Percentiles rank a stretch among this genome's conserved stretches.
Conservation (phyloP, 164 flowering plant genomes). For the Euptelea pleiosperma region DNA sequence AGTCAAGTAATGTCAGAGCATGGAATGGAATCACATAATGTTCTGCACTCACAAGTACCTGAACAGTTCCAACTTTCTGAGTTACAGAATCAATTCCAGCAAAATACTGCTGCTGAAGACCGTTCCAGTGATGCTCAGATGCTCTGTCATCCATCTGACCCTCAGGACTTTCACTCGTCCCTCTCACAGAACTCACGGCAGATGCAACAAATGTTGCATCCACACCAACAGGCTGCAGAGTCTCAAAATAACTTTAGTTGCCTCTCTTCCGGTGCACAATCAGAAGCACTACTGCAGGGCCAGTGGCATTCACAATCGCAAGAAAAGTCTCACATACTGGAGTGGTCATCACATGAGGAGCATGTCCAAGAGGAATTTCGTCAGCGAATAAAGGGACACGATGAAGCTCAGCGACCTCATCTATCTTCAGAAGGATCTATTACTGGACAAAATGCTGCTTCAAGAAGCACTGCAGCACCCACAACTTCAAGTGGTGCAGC, state of each 20-base stretch:
- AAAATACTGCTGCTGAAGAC: conserved; percentile 36
- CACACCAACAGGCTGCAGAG: conserved; percentile 41
- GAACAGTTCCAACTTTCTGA: conserved; percentile 61
- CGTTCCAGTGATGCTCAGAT: conserved; percentile 33
- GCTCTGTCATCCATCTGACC: conserved; percentile 36
- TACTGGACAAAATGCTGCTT: conserved; percentile 31
- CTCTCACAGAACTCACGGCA: conserved; percentile 46
- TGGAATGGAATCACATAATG: conserved; percentile 43
- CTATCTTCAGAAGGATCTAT: conserved; percentile 51
- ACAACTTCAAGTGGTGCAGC: conserved; percentile 26
- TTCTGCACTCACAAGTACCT: conserved; percentile 41
- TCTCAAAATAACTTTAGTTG: conserved; percentile 43
- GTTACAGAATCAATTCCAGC: conserved; percentile 59
- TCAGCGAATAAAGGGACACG: conserved; percentile 54
- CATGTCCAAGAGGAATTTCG: conserved; percentile 63
- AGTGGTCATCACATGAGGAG: conserved; percentile 46
- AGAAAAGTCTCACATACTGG: conserved; percentile 33
- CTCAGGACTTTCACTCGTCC: conserved; percentile 36
- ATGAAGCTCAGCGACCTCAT: conserved; percentile 73
- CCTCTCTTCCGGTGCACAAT: conserved; percentile 45
- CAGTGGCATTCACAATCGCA: conserved; percentile 54
- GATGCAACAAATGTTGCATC: conserved; percentile 52
- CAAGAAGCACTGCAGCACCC: conserved; percentile 32
- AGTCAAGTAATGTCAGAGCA: conserved; percentile 52
- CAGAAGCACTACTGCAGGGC: conserved; percentile 42